These are phyloP conservation scores for Russula virescens DNA, from an alignment of 768 basidiomycete species.

Conservation along the genomic window DNA sequence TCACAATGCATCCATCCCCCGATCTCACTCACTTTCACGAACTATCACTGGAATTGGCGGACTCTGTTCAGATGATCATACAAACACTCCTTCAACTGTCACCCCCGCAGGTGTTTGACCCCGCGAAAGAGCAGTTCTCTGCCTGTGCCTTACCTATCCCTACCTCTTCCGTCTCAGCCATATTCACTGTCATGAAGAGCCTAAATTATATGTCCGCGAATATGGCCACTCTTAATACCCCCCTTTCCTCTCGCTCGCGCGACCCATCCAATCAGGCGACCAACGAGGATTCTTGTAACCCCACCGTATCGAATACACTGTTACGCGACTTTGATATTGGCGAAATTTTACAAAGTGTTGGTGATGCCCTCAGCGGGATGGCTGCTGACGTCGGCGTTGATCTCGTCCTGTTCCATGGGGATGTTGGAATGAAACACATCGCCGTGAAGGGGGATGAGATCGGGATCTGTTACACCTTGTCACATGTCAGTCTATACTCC, in stretches of 20 bases:
- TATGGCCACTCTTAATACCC: slow-evolving; percentile 47
- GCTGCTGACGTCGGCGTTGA: slow-evolving; percentile 85
- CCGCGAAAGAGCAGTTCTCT: slow-evolving; percentile 90
- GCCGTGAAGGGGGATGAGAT: slow-evolving; percentile 82
- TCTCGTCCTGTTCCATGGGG: slow-evolving; percentile 85
- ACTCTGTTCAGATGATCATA: slow-evolving; percentile 83
- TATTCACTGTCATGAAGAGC: slow-evolving; percentile 89
- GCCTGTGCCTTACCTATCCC: slow-evolving; percentile 85
- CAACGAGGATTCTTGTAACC: not conserved
- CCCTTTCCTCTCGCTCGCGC: slow-evolving; percentile 16
- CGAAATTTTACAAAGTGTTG: slow-evolving; percentile 83
- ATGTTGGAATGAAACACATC: slow-evolving; percentile 82
- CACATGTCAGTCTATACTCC: slow-evolving; percentile 59
- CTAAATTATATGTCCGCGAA: slow-evolving; percentile 92
- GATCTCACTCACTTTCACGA: slow-evolving; percentile 49
- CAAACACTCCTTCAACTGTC: slow-evolving; percentile 89
- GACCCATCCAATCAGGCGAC: slow-evolving; percentile 12
- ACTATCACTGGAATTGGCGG: slow-evolving; percentile 82
- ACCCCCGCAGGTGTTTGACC: slow-evolving; percentile 83
- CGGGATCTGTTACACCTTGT: slow-evolving; percentile 72
- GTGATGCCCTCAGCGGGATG: slow-evolving; percentile 79
- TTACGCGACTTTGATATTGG: slow-evolving; percentile 78
- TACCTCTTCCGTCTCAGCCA: slow-evolving; percentile 78
- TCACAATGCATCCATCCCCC: slow-evolving; percentile 26
- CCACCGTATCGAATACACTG: slow-evolving; percentile 13